Base-by-base conservation (phyloP, 2,329 filamentous ascomycete genomes). In the Decorospora gaudefroyi region DNA sequence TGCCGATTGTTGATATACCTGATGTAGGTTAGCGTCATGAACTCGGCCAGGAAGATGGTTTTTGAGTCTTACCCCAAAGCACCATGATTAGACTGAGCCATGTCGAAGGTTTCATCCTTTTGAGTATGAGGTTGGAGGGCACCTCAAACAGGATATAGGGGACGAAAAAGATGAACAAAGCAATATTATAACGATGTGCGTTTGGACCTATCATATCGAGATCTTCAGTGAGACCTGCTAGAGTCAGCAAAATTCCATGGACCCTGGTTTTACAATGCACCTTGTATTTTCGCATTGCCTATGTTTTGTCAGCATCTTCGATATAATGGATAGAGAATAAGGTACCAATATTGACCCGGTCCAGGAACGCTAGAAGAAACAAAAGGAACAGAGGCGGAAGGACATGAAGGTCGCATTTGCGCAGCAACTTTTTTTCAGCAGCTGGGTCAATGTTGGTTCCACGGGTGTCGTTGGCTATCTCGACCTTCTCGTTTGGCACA, bases 401-500 rank as follows among this genome's bases (percentile, higher is more conserved):
- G 17, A 80, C 67, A 31, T 73, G 68, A 10, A 76, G 46, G 49
- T 79, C 77, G 35, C 72, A 69, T 62, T 79, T 80, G 31, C 72
- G 62, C 6, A 79, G 52, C 10, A 78, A 58, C 43, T 70, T 73
- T 57, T 72, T 75, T 48, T 79, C 76, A 7, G 70, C 69, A 2
- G 56, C 42, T 4, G 63, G 59, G 42, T 74, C 69, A 32, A 66
- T 59, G 18, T 59, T 51, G 1, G 44, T 55, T 6, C 57, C 60
- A 12, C 52, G 40, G 6, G 56, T 59, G 33, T 64, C 58, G 17
- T 62, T 62, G 51, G 62, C 52, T 18, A 51, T 38, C 35, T 64
- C 62, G 4, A 53, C 31, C 39, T 64, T 64, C 41, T 59, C 58
- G 4, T 49, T 53, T 12, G 49, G 30, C 5, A 42, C 13, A 29